Conservation (phyloP, 1,284 basidiomycete genomes). For the Boletus sp. region DNA sequence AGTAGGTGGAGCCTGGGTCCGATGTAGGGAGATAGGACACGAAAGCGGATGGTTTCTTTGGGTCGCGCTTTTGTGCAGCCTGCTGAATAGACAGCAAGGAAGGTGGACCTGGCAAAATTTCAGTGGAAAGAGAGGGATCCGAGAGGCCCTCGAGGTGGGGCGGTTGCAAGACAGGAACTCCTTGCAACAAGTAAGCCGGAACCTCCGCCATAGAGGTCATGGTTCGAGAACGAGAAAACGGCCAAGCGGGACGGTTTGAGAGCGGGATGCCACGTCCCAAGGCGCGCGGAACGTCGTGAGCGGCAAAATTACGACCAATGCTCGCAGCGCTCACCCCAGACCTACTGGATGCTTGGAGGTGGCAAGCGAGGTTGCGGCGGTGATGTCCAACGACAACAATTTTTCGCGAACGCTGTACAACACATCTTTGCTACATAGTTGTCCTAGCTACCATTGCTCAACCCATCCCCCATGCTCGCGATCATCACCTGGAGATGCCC, state of each 20-base stretch:
- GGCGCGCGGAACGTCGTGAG: slow-evolving; percentile 22
- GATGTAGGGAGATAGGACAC: slow-evolving; percentile 73
- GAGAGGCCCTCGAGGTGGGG: slow-evolving; percentile 65
- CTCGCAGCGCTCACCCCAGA: slow-evolving; percentile 21
- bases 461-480: not conserved
- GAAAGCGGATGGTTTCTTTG: slow-evolving; percentile 60
- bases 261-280: slow-evolving; percentile 18
- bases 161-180: slow-evolving; percentile 66
- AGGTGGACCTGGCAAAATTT: slow-evolving; percentile 80
- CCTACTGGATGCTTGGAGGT: slow-evolving; percentile 16
- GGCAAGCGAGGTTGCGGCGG: slow-evolving; percentile 25
- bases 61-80: slow-evolving; percentile 63
- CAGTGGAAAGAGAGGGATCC: slow-evolving; percentile 71
- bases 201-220: slow-evolving; percentile 66
- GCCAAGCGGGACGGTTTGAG: slow-evolving; percentile 14
- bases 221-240: slow-evolving; percentile 29
- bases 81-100: slow-evolving; percentile 64
- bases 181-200: slow-evolving; percentile 63
- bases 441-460: slow-evolving; percentile 19
- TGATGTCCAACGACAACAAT: slow-evolving; percentile 23
- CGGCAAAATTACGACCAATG: slow-evolving; percentile 16
- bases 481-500: not conserved
- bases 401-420: slow-evolving; percentile 22
- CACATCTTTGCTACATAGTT: slow-evolving; percentile 9
- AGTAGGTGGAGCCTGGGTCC: slow-evolving; percentile 80